Conservation (phyloP, 441 rosid species). For the Populus hybrid region DNA sequence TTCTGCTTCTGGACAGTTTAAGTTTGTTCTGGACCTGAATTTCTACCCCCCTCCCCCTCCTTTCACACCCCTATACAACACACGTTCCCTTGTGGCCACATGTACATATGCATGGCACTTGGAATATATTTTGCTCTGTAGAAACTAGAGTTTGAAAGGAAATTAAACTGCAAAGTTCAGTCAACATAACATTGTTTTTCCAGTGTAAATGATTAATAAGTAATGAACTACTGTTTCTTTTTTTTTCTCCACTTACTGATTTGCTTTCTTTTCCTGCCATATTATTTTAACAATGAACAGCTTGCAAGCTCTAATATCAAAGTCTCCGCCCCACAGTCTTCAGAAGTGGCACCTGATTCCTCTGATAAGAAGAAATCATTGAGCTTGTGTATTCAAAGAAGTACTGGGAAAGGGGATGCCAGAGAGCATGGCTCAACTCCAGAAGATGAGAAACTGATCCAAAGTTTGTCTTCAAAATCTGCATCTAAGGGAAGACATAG, state of each 20-base stretch:
- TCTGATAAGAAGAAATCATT: constrained; percentile 19
- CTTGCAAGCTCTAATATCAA: constrained; percentile 11
- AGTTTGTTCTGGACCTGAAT: neutral
- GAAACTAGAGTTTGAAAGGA: neutral
- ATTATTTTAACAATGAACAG: constrained; percentile 23
- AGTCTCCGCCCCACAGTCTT: constrained; percentile 13
- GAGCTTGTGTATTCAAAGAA: constrained; percentile 1
- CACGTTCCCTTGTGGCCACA: neutral
- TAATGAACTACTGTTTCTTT: neutral
- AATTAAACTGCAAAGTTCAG: neutral
- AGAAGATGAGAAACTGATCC: constrained; percentile 13
- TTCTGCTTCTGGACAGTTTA: neutral
- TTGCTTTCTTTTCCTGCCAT: constrained; percentile 18
- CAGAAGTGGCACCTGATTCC: constrained; percentile 22
- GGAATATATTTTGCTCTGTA: neutral
- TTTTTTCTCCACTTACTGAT: neutral
- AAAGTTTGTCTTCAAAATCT: constrained; percentile 20
- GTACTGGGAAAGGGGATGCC: constrained; percentile 14
- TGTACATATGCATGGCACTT: neutral
- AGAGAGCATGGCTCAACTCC: constrained; percentile 17
- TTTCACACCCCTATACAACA: neutral
- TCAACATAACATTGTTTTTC: neutral
- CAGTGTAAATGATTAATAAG: neutral
- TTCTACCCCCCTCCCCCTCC: neutral
- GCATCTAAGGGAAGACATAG: constrained; percentile 17